Evolutionary conservation across 1,139 yeast species (phyloP).

Genomic region (Ogataea hybrid): DNA sequence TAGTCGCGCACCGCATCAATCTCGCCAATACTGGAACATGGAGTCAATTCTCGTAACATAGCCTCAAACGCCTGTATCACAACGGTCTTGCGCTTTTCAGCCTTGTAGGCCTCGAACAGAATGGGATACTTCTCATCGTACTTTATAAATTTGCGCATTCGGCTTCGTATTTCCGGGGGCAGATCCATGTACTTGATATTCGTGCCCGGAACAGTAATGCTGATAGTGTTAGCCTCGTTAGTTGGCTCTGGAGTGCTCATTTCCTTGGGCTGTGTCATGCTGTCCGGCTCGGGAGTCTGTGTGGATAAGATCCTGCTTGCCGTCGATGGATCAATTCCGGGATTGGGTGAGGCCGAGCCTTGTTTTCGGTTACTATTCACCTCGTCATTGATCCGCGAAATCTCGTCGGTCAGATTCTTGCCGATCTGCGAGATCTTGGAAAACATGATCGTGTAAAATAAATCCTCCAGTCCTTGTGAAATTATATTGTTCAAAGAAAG

Average conservation of each 20-base stretch:
- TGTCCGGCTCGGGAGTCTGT: slow-evolving; percentile 44
- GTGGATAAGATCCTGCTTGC: slow-evolving; percentile 33
- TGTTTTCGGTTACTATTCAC: too few species aligned
- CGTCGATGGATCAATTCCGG: slow-evolving; percentile 22
- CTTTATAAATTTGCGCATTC: slow-evolving; percentile 74
- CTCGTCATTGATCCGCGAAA: too few species aligned
- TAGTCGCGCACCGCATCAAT: slow-evolving; percentile 68
- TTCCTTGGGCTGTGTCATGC: slow-evolving; percentile 47
- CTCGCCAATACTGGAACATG: slow-evolving; percentile 72
- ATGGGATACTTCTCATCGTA: slow-evolving; percentile 89
- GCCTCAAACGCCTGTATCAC: slow-evolving; percentile 67
- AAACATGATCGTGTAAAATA: too few species aligned
- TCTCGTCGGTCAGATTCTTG: too few species aligned
- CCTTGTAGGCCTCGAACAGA: slow-evolving; percentile 77
- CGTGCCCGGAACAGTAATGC: slow-evolving; percentile 30
- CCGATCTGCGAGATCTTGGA: too few species aligned
- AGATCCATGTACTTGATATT: slow-evolving; percentile 39
- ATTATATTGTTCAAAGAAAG: too few species aligned
- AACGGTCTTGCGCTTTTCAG: slow-evolving; percentile 68
- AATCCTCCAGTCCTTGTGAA: too few species aligned
- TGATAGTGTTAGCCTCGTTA: slow-evolving; percentile 4
- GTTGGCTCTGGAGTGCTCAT: slow-evolving; percentile 5
- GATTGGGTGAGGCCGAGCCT: slow-evolving; percentile 7
- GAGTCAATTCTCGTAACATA: slow-evolving; percentile 75
- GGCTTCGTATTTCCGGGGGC: slow-evolving; percentile 40